phyloP scores from a whole-genome alignment of 23 red algal genomes.

The Gracilariopsis chorda region DNA sequence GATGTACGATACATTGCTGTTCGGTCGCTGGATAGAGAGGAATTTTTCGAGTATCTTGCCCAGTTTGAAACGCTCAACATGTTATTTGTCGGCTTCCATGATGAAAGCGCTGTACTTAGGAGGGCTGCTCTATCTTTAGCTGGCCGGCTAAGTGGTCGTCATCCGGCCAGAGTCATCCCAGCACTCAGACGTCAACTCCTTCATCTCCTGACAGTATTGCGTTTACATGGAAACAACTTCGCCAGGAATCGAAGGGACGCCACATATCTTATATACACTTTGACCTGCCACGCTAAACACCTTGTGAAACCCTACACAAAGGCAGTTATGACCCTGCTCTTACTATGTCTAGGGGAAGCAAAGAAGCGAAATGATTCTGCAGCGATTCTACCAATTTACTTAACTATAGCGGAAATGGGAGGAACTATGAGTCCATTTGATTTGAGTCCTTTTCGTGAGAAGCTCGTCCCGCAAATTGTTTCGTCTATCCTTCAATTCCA shows the following conservation, averaged over 20 bases:
- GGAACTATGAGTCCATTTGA: constrained; percentile 71
- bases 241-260: constrained; percentile 49
- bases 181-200: constrained; percentile 66
- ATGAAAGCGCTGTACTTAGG: constrained; percentile 74
- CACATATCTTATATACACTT: constrained; percentile 68
- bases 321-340: constrained; percentile 57
- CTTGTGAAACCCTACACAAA: constrained; percentile 79
- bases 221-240: constrained; percentile 62
- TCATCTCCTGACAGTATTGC: constrained; percentile 72
- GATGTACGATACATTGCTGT: constrained; percentile 78
- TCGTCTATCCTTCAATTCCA: constrained; percentile 59
- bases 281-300: constrained; percentile 68
- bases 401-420: constrained; percentile 67
- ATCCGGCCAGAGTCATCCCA: constrained; percentile 82
- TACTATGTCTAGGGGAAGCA: constrained; percentile 49
- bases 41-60: constrained; percentile 56
- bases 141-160: constrained; percentile 53
- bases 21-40: constrained; percentile 23
- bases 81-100: constrained; percentile 74
- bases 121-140: constrained; percentile 68
- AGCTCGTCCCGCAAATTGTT: constrained; percentile 77
- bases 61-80: constrained; percentile 76
- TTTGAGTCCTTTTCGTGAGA: constrained; percentile 56
- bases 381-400: constrained; percentile 47
- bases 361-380: constrained; percentile 42